Conservation (phyloP, 1,284 basidiomycete species). For the Sanghuangporus weigelae region DNA sequence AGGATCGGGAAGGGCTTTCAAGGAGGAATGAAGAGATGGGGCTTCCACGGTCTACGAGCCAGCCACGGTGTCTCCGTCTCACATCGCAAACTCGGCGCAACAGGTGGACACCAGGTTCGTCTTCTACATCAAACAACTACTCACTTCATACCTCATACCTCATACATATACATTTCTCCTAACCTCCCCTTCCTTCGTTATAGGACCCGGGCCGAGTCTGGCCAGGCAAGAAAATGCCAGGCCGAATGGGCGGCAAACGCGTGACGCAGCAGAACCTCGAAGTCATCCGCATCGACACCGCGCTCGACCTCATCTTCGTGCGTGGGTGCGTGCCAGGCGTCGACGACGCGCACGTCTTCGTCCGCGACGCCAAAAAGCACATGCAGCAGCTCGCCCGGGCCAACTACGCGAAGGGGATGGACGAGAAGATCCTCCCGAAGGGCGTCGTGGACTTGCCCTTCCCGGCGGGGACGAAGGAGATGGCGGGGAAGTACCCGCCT, state of each 20-base stretch:
- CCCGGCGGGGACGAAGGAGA: conserved; percentile 82
- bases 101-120: conserved; percentile 88
- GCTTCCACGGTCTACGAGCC: conserved; percentile 87
- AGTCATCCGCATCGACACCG: conserved; percentile 84
- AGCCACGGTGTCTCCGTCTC: conserved; percentile 97
- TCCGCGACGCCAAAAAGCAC: conserved; percentile 86
- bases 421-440: conserved; percentile 78
- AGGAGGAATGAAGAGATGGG: conserved; percentile 96
- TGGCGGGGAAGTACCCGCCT: conserved; percentile 61
- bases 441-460: conserved; percentile 85
- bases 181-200: background rate
- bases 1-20: conserved; percentile 97
- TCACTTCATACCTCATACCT: conserved; percentile 7
- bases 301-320: conserved; percentile 86
- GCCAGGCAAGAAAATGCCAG: conserved; percentile 99
- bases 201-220: conserved; percentile 93
- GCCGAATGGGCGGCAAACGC: conserved; percentile 83
- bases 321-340: conserved; percentile 68
- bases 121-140: background rate
- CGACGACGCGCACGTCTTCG: conserved; percentile 69
- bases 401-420: conserved; percentile 70
- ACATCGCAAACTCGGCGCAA: conserved; percentile 91
- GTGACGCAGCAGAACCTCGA: conserved; percentile 87
- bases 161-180: background rate
- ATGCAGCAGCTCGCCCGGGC: conserved; percentile 55